Evolutionary conservation across 805 yeast genomes (phyloP).

Genomic region (Starmerella stellata): DNA sequence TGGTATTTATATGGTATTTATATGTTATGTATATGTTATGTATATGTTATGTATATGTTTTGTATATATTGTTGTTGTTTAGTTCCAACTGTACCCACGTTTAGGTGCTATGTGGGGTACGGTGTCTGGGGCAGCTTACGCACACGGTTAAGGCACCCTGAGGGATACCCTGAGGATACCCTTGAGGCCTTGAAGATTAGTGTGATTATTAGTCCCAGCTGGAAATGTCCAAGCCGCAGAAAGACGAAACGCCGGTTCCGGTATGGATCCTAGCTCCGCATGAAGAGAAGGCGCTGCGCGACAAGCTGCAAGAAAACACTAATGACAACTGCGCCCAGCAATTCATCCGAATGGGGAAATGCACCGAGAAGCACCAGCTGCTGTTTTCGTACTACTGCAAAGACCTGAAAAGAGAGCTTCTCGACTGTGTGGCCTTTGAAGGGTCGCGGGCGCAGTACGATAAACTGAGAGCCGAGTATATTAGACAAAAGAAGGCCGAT

Average conservation of each 20-base stretch:
- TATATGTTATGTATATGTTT: too few relatives aligned
- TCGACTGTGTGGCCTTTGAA: conserved; percentile 23
- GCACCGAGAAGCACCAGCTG: conserved; percentile 22
- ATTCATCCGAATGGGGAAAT: conserved; percentile 21
- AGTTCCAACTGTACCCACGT: too few relatives aligned
- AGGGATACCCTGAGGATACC: too few relatives aligned
- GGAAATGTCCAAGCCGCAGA: too few relatives aligned
- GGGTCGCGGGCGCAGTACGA: conserved; percentile 21
- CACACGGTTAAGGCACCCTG: too few relatives aligned
- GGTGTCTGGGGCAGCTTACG: too few relatives aligned
- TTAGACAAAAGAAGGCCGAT: conserved; percentile 18
- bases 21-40: too few relatives aligned
- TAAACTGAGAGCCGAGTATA: conserved; percentile 18
- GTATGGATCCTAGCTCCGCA: conserved; percentile 26
- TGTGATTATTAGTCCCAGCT: neutral
- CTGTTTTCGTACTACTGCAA: conserved; percentile 25
- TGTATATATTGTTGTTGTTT: too few relatives aligned
- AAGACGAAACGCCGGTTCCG: conserved; percentile 17
- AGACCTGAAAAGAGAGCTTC: conserved; percentile 21
- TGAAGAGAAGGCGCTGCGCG: conserved; percentile 24
- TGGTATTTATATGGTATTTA: too few relatives aligned
- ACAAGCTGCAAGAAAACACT: conserved; percentile 22
- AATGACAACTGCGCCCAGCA: conserved; percentile 20
- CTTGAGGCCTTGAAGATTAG: too few relatives aligned
- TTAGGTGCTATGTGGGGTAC: too few relatives aligned